A percentile compares a stretch with the other conserved stretches of the same genome.
Conservation (phyloP, 331 rosid genomes). For the Malus hybrid region DNA sequence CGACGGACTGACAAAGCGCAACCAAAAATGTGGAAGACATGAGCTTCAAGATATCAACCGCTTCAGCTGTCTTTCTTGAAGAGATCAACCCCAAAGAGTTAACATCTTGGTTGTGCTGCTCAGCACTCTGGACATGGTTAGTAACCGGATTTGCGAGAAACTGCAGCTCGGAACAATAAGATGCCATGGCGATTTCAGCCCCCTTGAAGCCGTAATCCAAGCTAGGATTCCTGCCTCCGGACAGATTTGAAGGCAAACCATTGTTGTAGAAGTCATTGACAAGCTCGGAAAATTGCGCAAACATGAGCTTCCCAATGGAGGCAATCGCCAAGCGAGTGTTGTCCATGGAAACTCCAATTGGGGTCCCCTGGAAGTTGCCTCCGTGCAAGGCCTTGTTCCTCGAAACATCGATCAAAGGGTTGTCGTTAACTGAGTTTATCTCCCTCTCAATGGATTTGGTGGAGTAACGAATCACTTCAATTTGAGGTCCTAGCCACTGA, state of each 20-base stretch:
- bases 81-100: slow-evolving; percentile 84
- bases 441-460: slow-evolving; percentile 82
- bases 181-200: slow-evolving; percentile 85
- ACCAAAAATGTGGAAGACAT: slow-evolving; percentile 72
- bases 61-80: slow-evolving; percentile 65
- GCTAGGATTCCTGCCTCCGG: slow-evolving; percentile 68
- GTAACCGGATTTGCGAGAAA: slow-evolving; percentile 79
- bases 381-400: slow-evolving; percentile 88
- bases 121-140: slow-evolving; percentile 81
- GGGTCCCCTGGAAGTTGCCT: slow-evolving; percentile 90
- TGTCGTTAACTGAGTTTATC: slow-evolving; percentile 83
- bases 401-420: slow-evolving; percentile 83
- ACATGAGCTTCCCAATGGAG: slow-evolving; percentile 76
- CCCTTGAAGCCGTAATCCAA: slow-evolving; percentile 89
- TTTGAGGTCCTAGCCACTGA: slow-evolving; percentile 78
- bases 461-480: slow-evolving; percentile 74
- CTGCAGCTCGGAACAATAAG: slow-evolving; percentile 82
- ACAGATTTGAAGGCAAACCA: slow-evolving; percentile 77
- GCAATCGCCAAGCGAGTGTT: slow-evolving; percentile 81
- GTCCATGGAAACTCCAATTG: slow-evolving; percentile 91
- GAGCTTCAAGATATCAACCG: slow-evolving; percentile 71
- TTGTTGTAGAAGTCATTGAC: slow-evolving; percentile 84
- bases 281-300: slow-evolving; percentile 82
- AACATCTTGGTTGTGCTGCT: slow-evolving; percentile 89
- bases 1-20: slow-evolving; percentile 84